These are phyloP conservation scores for Sphaerulina musiva DNA, from an alignment of 2,329 filamentous ascomycete species.

Conservation along the genomic window DNA sequence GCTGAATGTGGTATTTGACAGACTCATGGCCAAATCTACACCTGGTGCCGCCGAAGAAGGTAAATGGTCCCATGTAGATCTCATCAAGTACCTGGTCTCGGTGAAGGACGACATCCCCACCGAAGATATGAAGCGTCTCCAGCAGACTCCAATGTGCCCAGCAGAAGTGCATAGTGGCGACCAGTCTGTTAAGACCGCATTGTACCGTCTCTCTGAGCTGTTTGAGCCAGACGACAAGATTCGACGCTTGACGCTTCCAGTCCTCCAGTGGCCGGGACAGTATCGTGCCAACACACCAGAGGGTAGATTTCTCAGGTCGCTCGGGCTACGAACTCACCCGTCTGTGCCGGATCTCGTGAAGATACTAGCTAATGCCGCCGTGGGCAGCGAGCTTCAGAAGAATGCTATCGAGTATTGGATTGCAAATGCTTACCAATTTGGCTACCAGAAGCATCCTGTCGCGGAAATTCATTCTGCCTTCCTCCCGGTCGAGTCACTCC, in stretches of 20 bases:
- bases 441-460: conserved; percentile 62
- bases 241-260: conserved; percentile 62
- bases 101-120: conserved; percentile 81
- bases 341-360: conserved; percentile 66
- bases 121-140: conserved; percentile 72
- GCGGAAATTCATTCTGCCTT: conserved; percentile 41
- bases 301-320: conserved; percentile 61
- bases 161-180: conserved; percentile 54
- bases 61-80: conserved; percentile 85
- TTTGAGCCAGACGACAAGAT: conserved; percentile 71
- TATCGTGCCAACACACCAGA: conserved; percentile 63
- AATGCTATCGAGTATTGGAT: conserved; percentile 77
- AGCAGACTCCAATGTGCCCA: conserved; percentile 72
- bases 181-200: conserved; percentile 27
- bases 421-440: conserved; percentile 68
- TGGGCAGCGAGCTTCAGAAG: conserved; percentile 53
- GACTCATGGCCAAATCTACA: conserved; percentile 61
- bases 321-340: conserved; percentile 70
- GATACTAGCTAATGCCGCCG: conserved; percentile 63
- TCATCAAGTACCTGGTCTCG: conserved; percentile 89
- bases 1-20: conserved; percentile 83
- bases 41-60: conserved; percentile 45
- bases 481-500: conserved; percentile 69
- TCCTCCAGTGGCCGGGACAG: conserved; percentile 75
- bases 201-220: conserved; percentile 70